Conservation (phyloP, 768 basidiomycete species). For the Leccinum rimulosum region DNA sequence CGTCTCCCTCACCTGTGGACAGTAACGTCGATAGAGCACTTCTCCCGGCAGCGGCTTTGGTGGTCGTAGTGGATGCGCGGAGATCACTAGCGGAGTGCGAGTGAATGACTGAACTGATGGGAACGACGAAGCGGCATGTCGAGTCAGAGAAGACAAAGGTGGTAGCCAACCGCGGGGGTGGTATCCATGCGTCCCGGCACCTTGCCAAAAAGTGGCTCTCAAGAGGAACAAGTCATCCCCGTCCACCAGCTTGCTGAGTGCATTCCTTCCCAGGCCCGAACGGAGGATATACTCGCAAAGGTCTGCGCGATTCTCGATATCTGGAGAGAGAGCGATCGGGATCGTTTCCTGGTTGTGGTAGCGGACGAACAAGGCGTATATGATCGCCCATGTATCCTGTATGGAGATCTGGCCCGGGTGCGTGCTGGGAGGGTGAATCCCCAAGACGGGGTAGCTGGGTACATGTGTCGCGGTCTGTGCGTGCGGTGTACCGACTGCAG, state of each 20-base stretch:
- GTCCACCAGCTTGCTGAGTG: constrained; percentile 2
- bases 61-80: constrained; percentile 52
- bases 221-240: constrained; percentile 37
- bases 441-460: constrained; percentile 19
- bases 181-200: constrained; percentile 38
- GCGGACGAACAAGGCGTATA: constrained; percentile 42
- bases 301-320: constrained; percentile 31
- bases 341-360: constrained; percentile 40
- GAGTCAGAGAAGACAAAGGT: constrained; percentile 30
- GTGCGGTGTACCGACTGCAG: constrained; percentile 20
- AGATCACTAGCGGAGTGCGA: constrained; percentile 43
- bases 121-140: constrained; percentile 27
- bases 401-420: constrained; percentile 23
- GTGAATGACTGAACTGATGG: constrained; percentile 43
- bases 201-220: constrained; percentile 49
- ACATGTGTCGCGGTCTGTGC: constrained; percentile 20
- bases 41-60: constrained; percentile 42
- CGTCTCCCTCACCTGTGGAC: constrained; percentile 33
- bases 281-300: constrained; percentile 37
- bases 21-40: constrained; percentile 39
- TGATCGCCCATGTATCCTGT: constrained; percentile 38
- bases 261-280: constrained; percentile 35
- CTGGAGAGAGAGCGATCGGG: constrained; percentile 34
- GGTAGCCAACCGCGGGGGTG: constrained; percentile 34
- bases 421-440: constrained; percentile 5